Percentiles rank a stretch among this genome's conserved stretches.
These are phyloP conservation scores for Pythium chondricola DNA, from an alignment of 352 stramenopile species.

Conservation along the genomic window DNA sequence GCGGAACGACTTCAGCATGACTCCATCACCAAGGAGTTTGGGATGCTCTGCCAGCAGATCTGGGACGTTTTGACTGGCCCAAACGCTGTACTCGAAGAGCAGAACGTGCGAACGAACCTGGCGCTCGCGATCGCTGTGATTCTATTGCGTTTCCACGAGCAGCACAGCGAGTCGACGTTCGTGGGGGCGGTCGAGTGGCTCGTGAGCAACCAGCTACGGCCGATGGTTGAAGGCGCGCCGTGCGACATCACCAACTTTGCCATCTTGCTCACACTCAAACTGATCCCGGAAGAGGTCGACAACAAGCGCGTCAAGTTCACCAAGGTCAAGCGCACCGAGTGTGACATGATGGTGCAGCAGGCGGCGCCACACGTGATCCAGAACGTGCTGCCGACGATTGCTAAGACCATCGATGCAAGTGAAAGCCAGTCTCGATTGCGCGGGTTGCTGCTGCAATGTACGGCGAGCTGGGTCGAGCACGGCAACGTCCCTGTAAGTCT, in stretches of 20 bases:
- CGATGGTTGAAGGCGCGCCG: constrained; percentile 30
- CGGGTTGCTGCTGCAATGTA: constrained; percentile 51
- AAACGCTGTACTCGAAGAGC: constrained; percentile 42
- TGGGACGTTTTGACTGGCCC: constrained; percentile 72
- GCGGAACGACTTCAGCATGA: constrained; percentile 50
- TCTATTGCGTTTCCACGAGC: constrained; percentile 67
- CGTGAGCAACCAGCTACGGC: constrained; percentile 59
- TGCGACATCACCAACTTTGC: constrained; percentile 63
- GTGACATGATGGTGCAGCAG: constrained; percentile 61
- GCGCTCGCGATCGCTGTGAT: constrained; percentile 74
- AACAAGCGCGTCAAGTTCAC: constrained; percentile 78
- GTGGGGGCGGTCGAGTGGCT: constrained; percentile 70
- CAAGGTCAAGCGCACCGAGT: constrained; percentile 56
- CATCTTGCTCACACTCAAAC: constrained; percentile 64
- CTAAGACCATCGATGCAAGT: constrained; percentile 44
- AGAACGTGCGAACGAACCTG: constrained; percentile 61
- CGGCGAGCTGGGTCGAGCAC: constrained; percentile 73
- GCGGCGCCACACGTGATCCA: constrained; percentile 52
- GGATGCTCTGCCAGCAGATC: constrained; percentile 53
- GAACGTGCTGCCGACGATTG: constrained; percentile 52
- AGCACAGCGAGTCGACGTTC: constrained; percentile 41
- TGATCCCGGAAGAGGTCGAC: constrained; percentile 72
- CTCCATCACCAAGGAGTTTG: constrained; percentile 52
- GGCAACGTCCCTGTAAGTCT: constrained; percentile 40
- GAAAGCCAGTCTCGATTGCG: constrained; percentile 38